Evolutionary conservation across 1,284 basidiomycete genomes (phyloP).

Genomic region (Chiua sp.): DNA sequence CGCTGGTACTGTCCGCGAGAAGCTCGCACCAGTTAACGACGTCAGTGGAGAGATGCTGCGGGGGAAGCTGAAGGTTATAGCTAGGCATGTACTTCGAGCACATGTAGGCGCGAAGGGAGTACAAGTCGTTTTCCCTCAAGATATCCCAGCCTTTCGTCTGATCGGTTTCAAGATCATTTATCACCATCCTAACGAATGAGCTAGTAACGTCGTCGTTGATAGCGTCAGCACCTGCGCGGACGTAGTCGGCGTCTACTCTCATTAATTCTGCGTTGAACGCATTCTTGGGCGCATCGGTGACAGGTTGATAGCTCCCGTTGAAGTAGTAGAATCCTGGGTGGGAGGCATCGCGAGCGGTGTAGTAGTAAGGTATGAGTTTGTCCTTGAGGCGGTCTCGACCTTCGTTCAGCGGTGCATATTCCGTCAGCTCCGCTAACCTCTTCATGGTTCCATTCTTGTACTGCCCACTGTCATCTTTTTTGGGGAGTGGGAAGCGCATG

Average conservation of each 20-base stretch:
- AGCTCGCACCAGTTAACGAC: constrained; percentile 30
- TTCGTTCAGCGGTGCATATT: constrained; percentile 16
- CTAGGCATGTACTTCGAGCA: constrained; percentile 24
- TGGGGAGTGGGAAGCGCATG: constrained; percentile 41
- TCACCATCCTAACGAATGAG: constrained; percentile 14
- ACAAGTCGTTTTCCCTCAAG: constrained; percentile 16
- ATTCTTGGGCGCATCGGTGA: not conserved
- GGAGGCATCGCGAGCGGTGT: not conserved
- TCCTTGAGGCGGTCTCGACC: constrained; percentile 5
- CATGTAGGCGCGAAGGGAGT: constrained; percentile 26
- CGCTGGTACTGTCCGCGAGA: constrained; percentile 12
- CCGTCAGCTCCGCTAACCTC: constrained; percentile 31
- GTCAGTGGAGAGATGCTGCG: constrained; percentile 12
- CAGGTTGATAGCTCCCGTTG: constrained; percentile 3
- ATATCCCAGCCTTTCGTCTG: constrained; percentile 13
- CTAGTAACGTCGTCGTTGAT: constrained; percentile 10
- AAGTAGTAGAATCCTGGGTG: constrained; percentile 16
- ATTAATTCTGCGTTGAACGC: constrained; percentile 8
- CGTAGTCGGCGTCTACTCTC: constrained; percentile 13
- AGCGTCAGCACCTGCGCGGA: constrained; percentile 8
- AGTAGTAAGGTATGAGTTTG: constrained; percentile 20
- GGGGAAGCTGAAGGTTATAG: constrained; percentile 13
- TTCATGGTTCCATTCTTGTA: constrained; percentile 34
- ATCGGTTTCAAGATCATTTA: not conserved
- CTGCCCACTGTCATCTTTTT: constrained; percentile 14